Percentiles rank a stretch among this genome's conserved stretches.
phyloP scores from a whole-genome alignment of 2,329 filamentous ascomycete genomes.

The Sporothrix variecibatus region DNA sequence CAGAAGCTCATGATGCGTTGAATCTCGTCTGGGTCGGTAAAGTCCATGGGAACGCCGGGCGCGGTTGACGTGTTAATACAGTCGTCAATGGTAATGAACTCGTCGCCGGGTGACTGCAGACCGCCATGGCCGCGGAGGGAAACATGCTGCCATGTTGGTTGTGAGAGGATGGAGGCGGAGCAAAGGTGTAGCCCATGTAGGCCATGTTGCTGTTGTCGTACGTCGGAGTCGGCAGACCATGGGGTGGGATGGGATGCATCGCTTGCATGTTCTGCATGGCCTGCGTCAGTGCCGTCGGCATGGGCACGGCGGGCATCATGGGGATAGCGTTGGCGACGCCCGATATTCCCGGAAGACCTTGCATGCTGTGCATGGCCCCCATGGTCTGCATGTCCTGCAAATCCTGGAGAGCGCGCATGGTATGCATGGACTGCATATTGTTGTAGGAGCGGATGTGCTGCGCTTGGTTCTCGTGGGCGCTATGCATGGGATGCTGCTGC shows the following conservation, averaged over 20 bases:
- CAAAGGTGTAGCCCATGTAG: background rate
- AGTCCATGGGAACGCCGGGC: background rate
- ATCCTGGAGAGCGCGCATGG: background rate
- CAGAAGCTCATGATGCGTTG: conserved; percentile 4
- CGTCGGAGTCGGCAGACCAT: background rate
- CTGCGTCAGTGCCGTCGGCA: background rate
- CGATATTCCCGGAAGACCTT: background rate
- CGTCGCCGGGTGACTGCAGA: background rate
- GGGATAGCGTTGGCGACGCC: background rate
- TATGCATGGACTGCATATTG: background rate
- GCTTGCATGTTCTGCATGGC: background rate
- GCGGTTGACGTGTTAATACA: background rate
- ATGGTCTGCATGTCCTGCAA: conserved; percentile 3
- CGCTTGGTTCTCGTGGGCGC: background rate
- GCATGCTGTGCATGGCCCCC: conserved; percentile 6
- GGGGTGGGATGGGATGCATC: background rate
- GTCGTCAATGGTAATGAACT: background rate
- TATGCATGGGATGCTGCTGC: background rate
- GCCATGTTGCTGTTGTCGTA: background rate
- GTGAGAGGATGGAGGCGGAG: background rate
- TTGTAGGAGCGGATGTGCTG: background rate
- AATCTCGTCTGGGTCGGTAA: background rate
- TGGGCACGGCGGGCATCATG: background rate
- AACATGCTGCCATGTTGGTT: background rate
- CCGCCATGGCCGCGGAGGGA: background rate